A percentile compares a stretch with the other conserved stretches of the same genome.
phyloP scores from a whole-genome alignment of 129 eudicot genomes.

The Artemisia argyi region DNA sequence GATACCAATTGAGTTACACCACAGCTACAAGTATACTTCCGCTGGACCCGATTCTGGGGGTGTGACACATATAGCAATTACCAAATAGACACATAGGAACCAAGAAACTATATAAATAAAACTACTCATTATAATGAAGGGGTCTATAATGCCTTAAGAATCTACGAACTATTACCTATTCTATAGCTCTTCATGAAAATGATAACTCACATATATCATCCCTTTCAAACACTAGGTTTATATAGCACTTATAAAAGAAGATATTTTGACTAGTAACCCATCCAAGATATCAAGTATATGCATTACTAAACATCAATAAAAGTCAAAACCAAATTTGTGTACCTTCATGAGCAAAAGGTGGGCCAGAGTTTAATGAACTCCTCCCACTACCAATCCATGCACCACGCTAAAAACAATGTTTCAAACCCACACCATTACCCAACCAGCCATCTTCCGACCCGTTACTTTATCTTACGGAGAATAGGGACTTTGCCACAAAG shows the following conservation, averaged over 20 bases:
- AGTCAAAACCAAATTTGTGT: slow-evolving; percentile 13
- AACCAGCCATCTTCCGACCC: no score
- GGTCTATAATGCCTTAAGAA: not conserved
- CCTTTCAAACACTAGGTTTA: not conserved
- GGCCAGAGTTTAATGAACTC: slow-evolving; percentile 32
- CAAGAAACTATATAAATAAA: not conserved
- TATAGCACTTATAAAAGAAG: not conserved
- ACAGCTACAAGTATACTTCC: no score
- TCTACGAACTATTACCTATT: not conserved
- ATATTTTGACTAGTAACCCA: not conserved
- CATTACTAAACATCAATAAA: slow-evolving; percentile 6
- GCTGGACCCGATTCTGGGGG: no score
- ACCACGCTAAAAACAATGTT: no score
- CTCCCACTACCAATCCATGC: slow-evolving; percentile 63
- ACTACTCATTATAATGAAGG: not conserved
- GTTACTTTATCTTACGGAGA: no score
- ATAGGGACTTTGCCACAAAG: no score
- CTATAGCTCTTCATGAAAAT: slow-evolving; percentile 1
- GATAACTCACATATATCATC: slow-evolving; percentile 3
- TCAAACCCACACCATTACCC: no score
- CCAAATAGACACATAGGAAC: not conserved
- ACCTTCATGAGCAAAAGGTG: slow-evolving; percentile 72
- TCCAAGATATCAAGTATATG: slow-evolving; percentile 15
- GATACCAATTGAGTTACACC: no score
- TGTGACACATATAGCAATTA: not conserved